Base-by-base conservation (phyloP, 176 grass and related monocot genomes). In the Poa annua region DNA sequence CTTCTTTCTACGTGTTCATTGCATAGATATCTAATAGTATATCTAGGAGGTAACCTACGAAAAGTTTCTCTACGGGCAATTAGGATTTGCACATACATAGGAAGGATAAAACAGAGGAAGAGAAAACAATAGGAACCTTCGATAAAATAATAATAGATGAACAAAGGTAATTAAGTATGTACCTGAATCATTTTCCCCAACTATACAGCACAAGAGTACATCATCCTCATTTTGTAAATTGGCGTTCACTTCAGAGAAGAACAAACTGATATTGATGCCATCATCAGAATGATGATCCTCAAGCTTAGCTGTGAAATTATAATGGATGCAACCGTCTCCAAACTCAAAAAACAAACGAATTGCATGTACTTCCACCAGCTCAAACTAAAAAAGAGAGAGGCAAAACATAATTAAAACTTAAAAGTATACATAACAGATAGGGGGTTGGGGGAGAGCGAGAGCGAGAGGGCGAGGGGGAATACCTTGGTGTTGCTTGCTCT, bases 261-360 rank as follows among this genome's bases (percentile, higher is more conserved):
- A 83, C 34, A 50, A 20, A 8, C 38, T 41, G 16, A 12, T 12
- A 52, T 3, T 12, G 4, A 0, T 9, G 12, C 13, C 69, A 57
- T 53, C 21, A 49, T 4, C 8, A 65, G 20, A 39, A 6, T 35
- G 25, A 7, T 83, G 24, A 3, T 50, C 33, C 55, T 36, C 19
- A 36, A 17, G 4, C 68, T 74, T 83, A 16, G 80, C 81, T 22
- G 54, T 83, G 81, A 83, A 64, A 29, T 75, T 83, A 19, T 75
- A 75, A 64, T 83, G 70, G 16, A 24, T 63, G 1, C 42, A 34
- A 21, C 26, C 55, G 8, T 20, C 56, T 35, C 71, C 81, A 75
- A 84, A 84, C 81, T 75, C 42, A 4, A 39, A 84, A 65, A 84
- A 84, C 5, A 75, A 21, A 15, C 42, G 35, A 45, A 38, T 65